Percentiles rank a stretch among this genome's conserved stretches.
These are phyloP conservation scores for Sphaerosporella brunnea DNA, from an alignment of 495 filamentous ascomycete genomes.

Conservation along the genomic window DNA sequence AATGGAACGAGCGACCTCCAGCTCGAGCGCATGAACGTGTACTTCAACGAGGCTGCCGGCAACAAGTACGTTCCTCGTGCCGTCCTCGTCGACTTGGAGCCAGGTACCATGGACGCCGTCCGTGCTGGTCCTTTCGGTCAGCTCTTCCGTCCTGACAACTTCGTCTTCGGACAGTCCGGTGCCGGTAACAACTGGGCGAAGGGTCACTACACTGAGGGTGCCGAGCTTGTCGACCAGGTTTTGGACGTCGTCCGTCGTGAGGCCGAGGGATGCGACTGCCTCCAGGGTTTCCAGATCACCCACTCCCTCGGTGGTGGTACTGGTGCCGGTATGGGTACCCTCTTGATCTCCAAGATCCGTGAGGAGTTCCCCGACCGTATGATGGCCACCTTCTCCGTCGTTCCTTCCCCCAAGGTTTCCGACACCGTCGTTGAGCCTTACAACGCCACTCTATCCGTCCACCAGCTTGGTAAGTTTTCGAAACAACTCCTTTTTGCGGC, in stretches of 20 bases:
- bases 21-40: conserved; percentile 99
- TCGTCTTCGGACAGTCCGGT: conserved; percentile 98
- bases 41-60: conserved; percentile 97
- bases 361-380: conserved; percentile 99
- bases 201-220: conserved; percentile 99
- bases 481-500: conserved; percentile 9
- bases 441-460: conserved; percentile 97
- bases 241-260: conserved; percentile 97
- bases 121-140: conserved; percentile 97
- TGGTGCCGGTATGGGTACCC: conserved; percentile 99
- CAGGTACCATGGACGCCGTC: conserved; percentile 97
- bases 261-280: conserved; percentile 97
- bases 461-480: conserved; percentile 50
- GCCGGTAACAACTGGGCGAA: conserved; percentile 99
- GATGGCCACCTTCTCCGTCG: conserved; percentile 99
- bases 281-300: conserved; percentile 99
- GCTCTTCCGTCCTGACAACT: conserved; percentile 99
- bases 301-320: conserved; percentile 99
- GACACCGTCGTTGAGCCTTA: conserved; percentile 99
- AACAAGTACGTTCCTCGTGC: conserved; percentile 99
- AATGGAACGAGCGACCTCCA: conserved; percentile 96
- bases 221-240: conserved; percentile 95
- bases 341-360: conserved; percentile 99
- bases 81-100: conserved; percentile 98
- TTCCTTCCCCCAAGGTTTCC: conserved; percentile 98